Evolutionary conservation across 371 early-diverging fungal genomes (phyloP).

Genomic region (Mucor mucedo): DNA sequence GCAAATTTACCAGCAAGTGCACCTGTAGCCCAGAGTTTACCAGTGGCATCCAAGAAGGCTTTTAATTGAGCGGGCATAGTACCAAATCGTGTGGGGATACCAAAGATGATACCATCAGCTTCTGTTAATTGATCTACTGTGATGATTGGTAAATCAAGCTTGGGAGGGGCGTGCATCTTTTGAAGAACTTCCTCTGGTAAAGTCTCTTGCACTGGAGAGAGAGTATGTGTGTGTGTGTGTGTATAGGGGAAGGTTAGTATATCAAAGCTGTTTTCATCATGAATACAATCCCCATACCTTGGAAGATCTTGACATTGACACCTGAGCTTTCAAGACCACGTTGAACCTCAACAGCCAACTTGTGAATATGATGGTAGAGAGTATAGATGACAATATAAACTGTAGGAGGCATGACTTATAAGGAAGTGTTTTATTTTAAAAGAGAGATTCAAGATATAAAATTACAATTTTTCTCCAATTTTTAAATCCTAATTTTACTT

Average conservation of each 20-base stretch:
- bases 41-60: conserved; percentile 73
- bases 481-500: not conserved
- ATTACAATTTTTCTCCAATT: not conserved
- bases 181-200: conserved; percentile 65
- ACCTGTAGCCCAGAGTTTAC: conserved; percentile 72
- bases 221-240: not conserved
- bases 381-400: conserved; percentile 73
- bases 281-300: conserved; percentile 23
- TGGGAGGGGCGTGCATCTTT: conserved; percentile 74
- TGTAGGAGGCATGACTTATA: conserved; percentile 34
- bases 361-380: conserved; percentile 77
- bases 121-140: conserved; percentile 60
- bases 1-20: conserved; percentile 75
- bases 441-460: not conserved
- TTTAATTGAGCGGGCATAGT: conserved; percentile 79
- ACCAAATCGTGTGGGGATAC: conserved; percentile 67
- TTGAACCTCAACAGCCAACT: conserved; percentile 66
- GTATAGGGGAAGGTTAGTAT: too few relatives aligned
- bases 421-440: not conserved
- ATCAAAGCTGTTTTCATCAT: too few relatives aligned
- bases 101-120: conserved; percentile 83
- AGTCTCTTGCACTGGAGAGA: conserved; percentile 58
- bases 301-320: conserved; percentile 66
- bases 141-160: conserved; percentile 67
- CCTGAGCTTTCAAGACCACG: conserved; percentile 60